Evolutionary conservation across 2,329 filamentous ascomycete species (phyloP).

Genomic region (Paraphaeosphaeria minitans): DNA sequence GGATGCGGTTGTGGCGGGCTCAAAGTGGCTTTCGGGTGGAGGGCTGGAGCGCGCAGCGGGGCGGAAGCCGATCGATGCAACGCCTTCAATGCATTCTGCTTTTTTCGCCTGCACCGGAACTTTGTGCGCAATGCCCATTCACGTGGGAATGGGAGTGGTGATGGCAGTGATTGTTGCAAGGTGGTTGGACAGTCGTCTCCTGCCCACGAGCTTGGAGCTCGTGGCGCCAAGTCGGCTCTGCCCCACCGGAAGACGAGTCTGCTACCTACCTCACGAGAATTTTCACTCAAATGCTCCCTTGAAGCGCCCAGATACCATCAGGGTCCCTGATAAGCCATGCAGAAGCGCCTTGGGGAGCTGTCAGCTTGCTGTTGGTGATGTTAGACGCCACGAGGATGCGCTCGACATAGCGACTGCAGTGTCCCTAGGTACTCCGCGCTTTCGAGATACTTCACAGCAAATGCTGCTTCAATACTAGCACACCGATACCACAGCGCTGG

Average conservation of each 20-base stretch:
- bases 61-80: not conserved
- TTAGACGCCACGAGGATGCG: not conserved
- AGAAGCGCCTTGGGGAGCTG: not conserved
- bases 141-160: not conserved
- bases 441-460: not conserved
- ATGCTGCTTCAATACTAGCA: not conserved
- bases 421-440: not conserved
- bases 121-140: not conserved
- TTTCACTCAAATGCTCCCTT: not conserved
- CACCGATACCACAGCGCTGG: not conserved
- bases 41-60: not conserved
- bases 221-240: slow-evolving; percentile 1
- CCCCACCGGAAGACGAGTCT: slow-evolving; percentile 6
- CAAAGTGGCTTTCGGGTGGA: not conserved
- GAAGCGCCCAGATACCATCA: not conserved
- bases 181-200: slow-evolving; percentile 1
- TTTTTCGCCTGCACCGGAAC: not conserved
- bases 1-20: slow-evolving; percentile 2
- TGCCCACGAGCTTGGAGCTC: not conserved
- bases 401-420: not conserved
- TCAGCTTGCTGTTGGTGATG: not conserved
- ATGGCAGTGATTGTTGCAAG: slow-evolving; percentile 4
- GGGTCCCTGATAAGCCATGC: not conserved
- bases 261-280: not conserved
- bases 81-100: not conserved